Base-by-base conservation (phyloP, 2,329 filamentous ascomycete genomes). In the Xylaria arbuscula region DNA sequence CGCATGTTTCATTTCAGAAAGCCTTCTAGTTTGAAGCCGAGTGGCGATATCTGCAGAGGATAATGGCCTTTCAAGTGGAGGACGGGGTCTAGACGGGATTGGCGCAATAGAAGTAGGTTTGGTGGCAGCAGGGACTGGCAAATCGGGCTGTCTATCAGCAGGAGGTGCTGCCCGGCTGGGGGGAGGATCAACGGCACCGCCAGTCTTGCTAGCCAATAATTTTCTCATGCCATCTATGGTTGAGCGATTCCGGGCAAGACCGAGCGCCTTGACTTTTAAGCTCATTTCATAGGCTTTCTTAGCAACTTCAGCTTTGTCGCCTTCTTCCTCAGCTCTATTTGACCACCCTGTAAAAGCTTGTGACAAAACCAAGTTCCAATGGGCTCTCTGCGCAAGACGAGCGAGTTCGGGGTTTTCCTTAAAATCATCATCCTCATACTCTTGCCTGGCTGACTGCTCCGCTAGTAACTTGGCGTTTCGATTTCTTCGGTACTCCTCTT, bases 331-430 rank as follows among this genome's bases (percentile, higher is more conserved):
- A 38, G 71, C 71, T 34, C 75, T 69, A 48, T 79, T 79, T 9
- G 74, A 76, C 77, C 77, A 79, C 19, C 69, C 68, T 15, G 72
- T 57, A 51, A 79, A 76, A 8, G 73, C 75, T n/a, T 74, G 74
- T 7, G 77, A 79, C 62, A 78, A 65, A 53, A 72, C 68, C 24
- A 79, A 62, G 34, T 74, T 76, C 42, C 73, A 73, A 47, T 78
- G 73, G 7, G 76, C 71, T 65, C 72, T 74, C 58, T 73, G 64
- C 3, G 76, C 75, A 34, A 78, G 66, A 61, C 75, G 75, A 57
- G 76, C 73, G 45, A 79, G 61, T 10, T 71, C 72, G 56, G 72
- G 70, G 40, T 71, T 63, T 13, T 75, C 71, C 56, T 74, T 72
- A 64, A 70, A 71, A 54, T 64, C 63, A 1, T 70, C 59, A 28